Evolutionary conservation across 169 alveolate species (phyloP).

Genomic region (Amoebophrya sp.): DNA sequence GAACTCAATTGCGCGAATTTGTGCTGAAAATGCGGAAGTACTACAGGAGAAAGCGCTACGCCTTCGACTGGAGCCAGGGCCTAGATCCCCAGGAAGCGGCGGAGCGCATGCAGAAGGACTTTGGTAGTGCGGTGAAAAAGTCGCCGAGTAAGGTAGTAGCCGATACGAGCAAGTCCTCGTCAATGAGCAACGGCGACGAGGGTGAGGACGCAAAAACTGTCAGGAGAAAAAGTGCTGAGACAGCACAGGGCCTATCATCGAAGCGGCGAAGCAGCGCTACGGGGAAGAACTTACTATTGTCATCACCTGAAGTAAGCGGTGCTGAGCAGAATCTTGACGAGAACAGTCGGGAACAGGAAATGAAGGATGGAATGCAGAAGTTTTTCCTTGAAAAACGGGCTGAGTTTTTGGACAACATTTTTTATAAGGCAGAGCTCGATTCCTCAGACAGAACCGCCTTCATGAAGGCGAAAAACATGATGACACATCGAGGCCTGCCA

Average conservation of each 20-base stretch:
- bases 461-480: neutral
- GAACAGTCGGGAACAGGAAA: neutral
- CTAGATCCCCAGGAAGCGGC: neutral
- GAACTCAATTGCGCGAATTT: neutral
- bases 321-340: neutral
- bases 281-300: no score
- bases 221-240: no score
- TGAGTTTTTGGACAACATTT: neutral
- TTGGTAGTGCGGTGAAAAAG: neutral
- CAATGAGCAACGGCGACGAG: neutral
- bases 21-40: slow-evolving; percentile 14
- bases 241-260: neutral
- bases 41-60: neutral
- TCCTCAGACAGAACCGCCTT: neutral
- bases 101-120: neutral
- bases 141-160: no score
- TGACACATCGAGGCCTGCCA: neutral
- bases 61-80: neutral
- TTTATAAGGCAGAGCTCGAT: neutral
- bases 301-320: neutral
- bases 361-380: neutral
- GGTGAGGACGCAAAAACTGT: neutral
- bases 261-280: neutral
- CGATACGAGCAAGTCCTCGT: no score
- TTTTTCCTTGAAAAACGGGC: neutral